phyloP scores from a whole-genome alignment of 164 flowering plant genomes.

The Macadamia integrifolia region DNA sequence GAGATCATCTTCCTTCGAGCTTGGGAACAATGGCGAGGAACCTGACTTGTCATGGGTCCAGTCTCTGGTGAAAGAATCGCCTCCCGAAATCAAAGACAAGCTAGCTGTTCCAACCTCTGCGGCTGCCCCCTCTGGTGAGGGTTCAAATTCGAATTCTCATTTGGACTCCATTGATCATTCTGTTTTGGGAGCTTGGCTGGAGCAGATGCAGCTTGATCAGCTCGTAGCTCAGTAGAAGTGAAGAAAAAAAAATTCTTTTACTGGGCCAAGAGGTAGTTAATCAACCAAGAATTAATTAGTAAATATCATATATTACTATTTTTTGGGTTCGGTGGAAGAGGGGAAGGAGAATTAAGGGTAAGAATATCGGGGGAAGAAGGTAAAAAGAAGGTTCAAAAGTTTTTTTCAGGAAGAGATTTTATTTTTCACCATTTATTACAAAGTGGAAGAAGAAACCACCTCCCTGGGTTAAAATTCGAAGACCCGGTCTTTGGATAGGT shows the following conservation, averaged over 20 bases:
- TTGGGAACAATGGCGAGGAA: slow-evolving; percentile 58
- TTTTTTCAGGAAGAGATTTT: slow-evolving; percentile 6
- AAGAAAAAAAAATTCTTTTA: slow-evolving; percentile 8
- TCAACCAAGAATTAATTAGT: slow-evolving; percentile 6
- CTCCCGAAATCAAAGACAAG: slow-evolving; percentile 64
- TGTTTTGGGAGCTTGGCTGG: slow-evolving; percentile 73
- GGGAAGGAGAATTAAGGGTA: neutral
- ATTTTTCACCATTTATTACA: slow-evolving; percentile 17
- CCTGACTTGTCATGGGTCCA: slow-evolving; percentile 98
- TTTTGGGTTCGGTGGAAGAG: slow-evolving; percentile 10
- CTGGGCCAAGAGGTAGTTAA: neutral
- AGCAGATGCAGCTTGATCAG: slow-evolving; percentile 91
- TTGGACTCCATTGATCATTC: slow-evolving; percentile 57
- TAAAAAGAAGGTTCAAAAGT: neutral
- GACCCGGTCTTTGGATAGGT: slow-evolving; percentile 14
- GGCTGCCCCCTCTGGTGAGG: slow-evolving; percentile 24
- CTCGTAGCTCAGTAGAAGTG: slow-evolving; percentile 51
- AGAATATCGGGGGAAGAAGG: too few relatives aligned
- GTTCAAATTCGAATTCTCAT: slow-evolving; percentile 26
- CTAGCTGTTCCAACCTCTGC: slow-evolving; percentile 10
- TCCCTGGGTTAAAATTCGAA: slow-evolving; percentile 12
- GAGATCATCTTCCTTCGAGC: slow-evolving; percentile 73
- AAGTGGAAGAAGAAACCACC: slow-evolving; percentile 7
- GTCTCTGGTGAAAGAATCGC: slow-evolving; percentile 82
- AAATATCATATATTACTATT: slow-evolving; percentile 9